A percentile compares a stretch with the other conserved stretches of the same genome.
Evolutionary conservation across 179 eudicot species (phyloP).

Genomic region (Vitellaria paradoxa): DNA sequence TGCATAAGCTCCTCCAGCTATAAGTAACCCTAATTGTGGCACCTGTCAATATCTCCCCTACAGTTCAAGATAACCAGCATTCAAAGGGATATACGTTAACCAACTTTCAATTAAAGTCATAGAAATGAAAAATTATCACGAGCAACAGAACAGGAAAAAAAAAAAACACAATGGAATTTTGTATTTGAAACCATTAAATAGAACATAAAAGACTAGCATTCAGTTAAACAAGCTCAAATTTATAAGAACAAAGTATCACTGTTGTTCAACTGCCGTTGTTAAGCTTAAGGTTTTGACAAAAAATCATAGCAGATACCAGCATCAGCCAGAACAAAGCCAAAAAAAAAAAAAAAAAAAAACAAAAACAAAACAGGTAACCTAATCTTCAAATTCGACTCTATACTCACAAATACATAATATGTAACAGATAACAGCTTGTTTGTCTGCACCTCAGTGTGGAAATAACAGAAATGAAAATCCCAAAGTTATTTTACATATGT

Average conservation of each 20-base stretch:
- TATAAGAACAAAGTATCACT: neutral
- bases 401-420: neutral
- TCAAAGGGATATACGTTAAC: neutral
- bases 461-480: too few species aligned
- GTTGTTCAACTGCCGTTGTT: too few species aligned
- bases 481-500: too few species aligned
- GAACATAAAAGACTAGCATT: too few species aligned
- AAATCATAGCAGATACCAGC: neutral
- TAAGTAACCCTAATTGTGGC: conserved; percentile 71
- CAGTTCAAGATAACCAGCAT: conserved; percentile 13
- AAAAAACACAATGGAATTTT: too few species aligned
- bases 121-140: neutral
- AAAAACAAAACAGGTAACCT: neutral
- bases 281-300: too few species aligned
- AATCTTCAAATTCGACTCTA: neutral
- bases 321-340: neutral
- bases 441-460: too few species aligned
- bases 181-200: too few species aligned
- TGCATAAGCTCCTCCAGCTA: conserved; percentile 97
- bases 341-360: too few species aligned
- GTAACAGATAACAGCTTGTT: neutral
- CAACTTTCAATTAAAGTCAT: neutral
- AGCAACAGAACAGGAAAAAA: neutral
- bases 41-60: conserved; percentile 87
- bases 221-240: too few species aligned